Percentiles rank a stretch among this genome's conserved stretches.
These are phyloP conservation scores for Suillus discolor DNA, from an alignment of 768 basidiomycete species.

Conservation along the genomic window DNA sequence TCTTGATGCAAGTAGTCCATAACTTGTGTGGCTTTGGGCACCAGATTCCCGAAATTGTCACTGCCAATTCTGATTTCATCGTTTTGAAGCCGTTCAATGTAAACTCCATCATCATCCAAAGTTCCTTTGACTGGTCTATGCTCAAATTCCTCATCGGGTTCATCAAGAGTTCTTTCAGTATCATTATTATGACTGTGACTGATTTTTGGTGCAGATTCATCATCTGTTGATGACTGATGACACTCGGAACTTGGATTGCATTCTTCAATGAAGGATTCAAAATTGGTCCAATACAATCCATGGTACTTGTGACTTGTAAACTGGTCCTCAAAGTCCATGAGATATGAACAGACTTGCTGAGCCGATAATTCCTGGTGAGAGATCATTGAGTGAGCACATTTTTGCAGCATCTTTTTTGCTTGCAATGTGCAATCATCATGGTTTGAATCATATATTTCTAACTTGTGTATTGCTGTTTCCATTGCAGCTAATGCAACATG, in stretches of 20 bases:
- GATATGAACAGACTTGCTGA: constrained; percentile 39
- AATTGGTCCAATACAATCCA: constrained; percentile 37
- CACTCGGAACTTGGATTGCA: constrained; percentile 29
- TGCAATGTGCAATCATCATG: constrained; percentile 17
- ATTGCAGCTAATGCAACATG: constrained; percentile 44
- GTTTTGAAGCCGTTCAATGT: background rate
- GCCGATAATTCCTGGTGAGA: constrained; percentile 42
- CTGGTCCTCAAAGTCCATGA: constrained; percentile 38
- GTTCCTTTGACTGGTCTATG: background rate
- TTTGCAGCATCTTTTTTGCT: constrained; percentile 38
- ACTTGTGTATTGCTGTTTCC: constrained; percentile 34
- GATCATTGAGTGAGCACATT: constrained; percentile 40
- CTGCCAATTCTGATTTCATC: background rate
- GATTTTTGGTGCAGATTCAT: no score
- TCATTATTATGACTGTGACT: background rate
- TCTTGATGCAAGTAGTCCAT: constrained; percentile 29
- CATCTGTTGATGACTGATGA: constrained; percentile 9
- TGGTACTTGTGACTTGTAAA: constrained; percentile 39
- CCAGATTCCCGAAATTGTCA: constrained; percentile 14
- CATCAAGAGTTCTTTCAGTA: background rate
- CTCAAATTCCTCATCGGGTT: fast-evolving
- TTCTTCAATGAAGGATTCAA: constrained; percentile 30
- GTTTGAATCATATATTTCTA: constrained; percentile 22
- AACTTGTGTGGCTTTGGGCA: constrained; percentile 20
- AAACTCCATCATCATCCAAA: background rate